Conservation (phyloP, 306 rosid genomes). For the Casuarina glauca region DNA sequence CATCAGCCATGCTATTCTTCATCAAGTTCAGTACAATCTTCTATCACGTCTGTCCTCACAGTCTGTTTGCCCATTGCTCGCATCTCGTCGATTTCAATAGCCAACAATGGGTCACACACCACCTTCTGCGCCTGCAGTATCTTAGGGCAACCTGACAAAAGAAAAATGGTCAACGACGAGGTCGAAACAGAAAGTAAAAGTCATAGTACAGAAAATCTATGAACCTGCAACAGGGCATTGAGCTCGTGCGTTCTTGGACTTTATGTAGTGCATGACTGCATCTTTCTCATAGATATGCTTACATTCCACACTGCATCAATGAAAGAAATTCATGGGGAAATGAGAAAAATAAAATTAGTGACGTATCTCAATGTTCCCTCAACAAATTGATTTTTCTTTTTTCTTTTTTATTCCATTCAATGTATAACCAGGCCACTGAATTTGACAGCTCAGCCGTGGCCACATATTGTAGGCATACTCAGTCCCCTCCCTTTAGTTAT, state of each 20-base stretch:
- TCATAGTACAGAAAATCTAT: constrained; percentile 2
- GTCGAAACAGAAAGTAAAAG: constrained; percentile 13
- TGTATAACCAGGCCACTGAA: neutral
- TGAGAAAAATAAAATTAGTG: neutral
- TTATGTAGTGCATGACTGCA: constrained; percentile 49
- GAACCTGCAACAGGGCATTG: constrained; percentile 81
- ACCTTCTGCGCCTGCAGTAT: constrained; percentile 43
- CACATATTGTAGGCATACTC: neutral
- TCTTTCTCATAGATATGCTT: constrained; percentile 77
- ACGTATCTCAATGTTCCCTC: neutral
- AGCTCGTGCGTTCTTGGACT: constrained; percentile 27
- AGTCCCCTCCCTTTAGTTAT: neutral
- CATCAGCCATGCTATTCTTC: constrained; percentile 40
- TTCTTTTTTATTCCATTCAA: no score
- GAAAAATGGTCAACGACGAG: constrained; percentile 20
- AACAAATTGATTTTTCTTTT: no score
- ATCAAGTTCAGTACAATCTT: constrained; percentile 69
- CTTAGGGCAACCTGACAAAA: constrained; percentile 69
- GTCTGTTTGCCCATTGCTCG: constrained; percentile 47
- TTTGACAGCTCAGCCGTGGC: neutral
- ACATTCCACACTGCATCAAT: constrained; percentile 60
- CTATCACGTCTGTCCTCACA: constrained; percentile 31
- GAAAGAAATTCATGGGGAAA: constrained; percentile 25
- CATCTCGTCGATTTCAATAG: constrained; percentile 69
- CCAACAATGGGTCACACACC: constrained; percentile 57